Percentiles rank a stretch among this genome's conserved stretches.
These are phyloP conservation scores for Solanum hybrid DNA, from an alignment of 305 asterid species.

Conservation along the genomic window DNA sequence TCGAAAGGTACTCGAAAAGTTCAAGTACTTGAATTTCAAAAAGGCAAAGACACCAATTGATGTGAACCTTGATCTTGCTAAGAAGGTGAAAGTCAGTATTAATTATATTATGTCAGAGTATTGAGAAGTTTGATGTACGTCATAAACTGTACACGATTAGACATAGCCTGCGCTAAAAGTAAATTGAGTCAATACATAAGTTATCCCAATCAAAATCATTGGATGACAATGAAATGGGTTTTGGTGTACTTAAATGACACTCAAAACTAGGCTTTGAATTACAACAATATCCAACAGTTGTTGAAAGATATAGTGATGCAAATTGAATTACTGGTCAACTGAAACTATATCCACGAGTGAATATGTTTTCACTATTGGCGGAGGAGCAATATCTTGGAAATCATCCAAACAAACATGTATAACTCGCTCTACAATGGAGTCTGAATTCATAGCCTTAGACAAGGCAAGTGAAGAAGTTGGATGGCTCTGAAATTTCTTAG, in stretches of 20 bases:
- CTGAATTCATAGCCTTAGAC: too few relatives aligned
- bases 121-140: not conserved
- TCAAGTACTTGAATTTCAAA: not conserved
- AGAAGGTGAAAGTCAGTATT: not conserved
- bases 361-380: too few relatives aligned
- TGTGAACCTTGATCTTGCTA: not conserved
- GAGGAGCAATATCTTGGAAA: too few relatives aligned
- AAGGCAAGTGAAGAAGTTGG: too few relatives aligned
- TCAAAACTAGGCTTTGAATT: not conserved
- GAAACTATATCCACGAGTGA: too few relatives aligned
- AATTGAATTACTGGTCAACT: not conserved
- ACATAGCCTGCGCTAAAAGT: not conserved
- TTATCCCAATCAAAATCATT: not conserved
- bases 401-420: too few relatives aligned
- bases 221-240: not conserved
- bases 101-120: not conserved
- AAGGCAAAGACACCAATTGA: not conserved
- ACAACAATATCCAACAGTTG: not conserved
- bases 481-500: too few relatives aligned
- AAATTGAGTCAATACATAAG: not conserved
- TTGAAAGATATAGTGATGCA: not conserved
- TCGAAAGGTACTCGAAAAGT: not conserved
- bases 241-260: not conserved
- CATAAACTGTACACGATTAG: not conserved
- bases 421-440: too few relatives aligned